Base-by-base conservation (phyloP, 306 rosid species). In the Citrullus mucosospermus region DNA sequence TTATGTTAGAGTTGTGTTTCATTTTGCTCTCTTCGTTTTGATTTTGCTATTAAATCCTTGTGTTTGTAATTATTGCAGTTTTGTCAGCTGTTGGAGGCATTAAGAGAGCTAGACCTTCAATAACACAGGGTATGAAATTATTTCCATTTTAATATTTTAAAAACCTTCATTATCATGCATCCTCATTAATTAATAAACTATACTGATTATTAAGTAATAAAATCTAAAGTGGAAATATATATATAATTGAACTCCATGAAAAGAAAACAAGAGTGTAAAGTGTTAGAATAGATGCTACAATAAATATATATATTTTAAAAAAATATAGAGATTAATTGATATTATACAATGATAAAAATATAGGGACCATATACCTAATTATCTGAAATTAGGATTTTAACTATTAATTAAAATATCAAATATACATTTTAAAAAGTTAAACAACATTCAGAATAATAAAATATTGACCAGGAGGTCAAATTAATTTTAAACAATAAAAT, bases 41-140 rank as follows among this genome's bases (percentile, higher is more conserved):
- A 54, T 17, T 60, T 77, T 77, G 38, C 65, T 15, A n/a, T 78
- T 14, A 3, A 10, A 46, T 41, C 6, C 20, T 50, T 17, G n/a
- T 2, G 1, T 44, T 78, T 78, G 8, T 44, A 28, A 36, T 76
- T 32, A 78, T 67, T 51, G 76, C 81, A 78, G 81, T 67, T 78
- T 67, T 78, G 25, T 78, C 81, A 15, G 67, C 81, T 4, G 81
- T 78, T 22, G 81, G 76, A 67, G 81, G 81, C n/a, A 66, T 65
- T 56, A 78, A 14, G 39, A 57, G 30, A 22, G 53, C 65, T 8
- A 9, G n/a, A 30, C 1, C 81, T 78, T 51, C 75, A 17, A 50
- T 78, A 48, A 78, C 81, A 65, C 81, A 78, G 67, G 81, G 81
- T 78, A 65, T 48, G 17, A 20, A 36, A 36, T 41, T 57, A 12